Conservation (phyloP, 805 yeast species). For the Ogataea polymorpha region DNA sequence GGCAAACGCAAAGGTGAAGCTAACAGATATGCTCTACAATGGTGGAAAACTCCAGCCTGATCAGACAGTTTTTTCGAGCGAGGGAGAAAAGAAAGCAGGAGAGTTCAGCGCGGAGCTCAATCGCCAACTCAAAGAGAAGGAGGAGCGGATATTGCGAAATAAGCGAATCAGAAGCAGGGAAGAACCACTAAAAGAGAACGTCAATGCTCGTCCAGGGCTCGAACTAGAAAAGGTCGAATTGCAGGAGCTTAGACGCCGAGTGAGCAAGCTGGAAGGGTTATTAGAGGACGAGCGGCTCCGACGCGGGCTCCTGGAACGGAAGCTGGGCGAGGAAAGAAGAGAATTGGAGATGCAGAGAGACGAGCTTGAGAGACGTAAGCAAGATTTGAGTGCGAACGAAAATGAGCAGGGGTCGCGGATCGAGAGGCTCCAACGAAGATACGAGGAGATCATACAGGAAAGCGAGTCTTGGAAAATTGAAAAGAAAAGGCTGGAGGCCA, state of each 20-base stretch:
- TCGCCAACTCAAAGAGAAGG: constrained; percentile 19
- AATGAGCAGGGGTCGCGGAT: background rate
- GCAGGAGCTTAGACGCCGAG: constrained; percentile 6
- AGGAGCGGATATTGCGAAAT: constrained; percentile 13
- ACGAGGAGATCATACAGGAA: background rate
- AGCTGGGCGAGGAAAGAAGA: constrained; percentile 6
- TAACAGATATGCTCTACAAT: constrained; percentile 15
- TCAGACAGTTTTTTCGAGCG: constrained; percentile 7
- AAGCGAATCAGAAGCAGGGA: constrained; percentile 8
- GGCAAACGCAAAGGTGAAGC: constrained; percentile 13
- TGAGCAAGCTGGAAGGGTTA: constrained; percentile 4
- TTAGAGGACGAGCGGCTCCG: constrained; percentile 6
- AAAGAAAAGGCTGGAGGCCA: background rate
- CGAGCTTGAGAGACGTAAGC: constrained; percentile 2
- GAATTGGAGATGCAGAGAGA: constrained; percentile 3
- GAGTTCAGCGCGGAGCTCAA: constrained; percentile 18
- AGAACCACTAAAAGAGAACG: constrained; percentile 3
- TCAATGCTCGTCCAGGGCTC: constrained; percentile 1
- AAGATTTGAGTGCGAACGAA: background rate
- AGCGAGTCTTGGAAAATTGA: background rate
- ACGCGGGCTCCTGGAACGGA: constrained; percentile 4
- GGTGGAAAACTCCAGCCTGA: constrained; percentile 9
- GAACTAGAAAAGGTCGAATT: constrained; percentile 11
- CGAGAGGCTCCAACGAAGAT: constrained; percentile 1
- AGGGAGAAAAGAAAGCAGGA: constrained; percentile 13